A percentile compares a stretch with the other conserved stretches of the same genome.
These are phyloP conservation scores for Alternaria sp. DNA, from an alignment of 2,329 filamentous ascomycete species.

Conservation along the genomic window DNA sequence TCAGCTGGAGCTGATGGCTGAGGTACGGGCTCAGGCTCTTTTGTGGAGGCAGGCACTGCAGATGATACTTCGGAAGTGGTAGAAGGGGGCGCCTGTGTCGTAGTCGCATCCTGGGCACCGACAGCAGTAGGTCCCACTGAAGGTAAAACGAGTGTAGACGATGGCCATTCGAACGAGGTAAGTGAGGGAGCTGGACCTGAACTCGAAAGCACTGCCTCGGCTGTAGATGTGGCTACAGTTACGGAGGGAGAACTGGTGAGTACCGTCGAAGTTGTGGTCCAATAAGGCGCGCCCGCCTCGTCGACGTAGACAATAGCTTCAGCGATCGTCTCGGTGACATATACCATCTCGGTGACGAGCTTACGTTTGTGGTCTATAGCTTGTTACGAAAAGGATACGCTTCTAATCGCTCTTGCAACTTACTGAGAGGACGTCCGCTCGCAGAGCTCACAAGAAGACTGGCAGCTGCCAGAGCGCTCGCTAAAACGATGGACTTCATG, in stretches of 20 bases:
- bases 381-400: conserved; percentile 15
- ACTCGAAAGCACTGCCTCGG: background rate
- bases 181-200: conserved; percentile 5
- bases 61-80: background rate
- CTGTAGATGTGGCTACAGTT: conserved; percentile 20
- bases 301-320: conserved; percentile 46
- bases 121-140: conserved; percentile 18
- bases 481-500: conserved; percentile 58
- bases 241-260: conserved; percentile 11
- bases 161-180: background rate
- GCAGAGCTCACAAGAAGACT: conserved; percentile 54
- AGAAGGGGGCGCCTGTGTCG: conserved; percentile 11
- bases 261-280: conserved; percentile 31
- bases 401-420: conserved; percentile 8
- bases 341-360: conserved; percentile 43
- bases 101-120: conserved; percentile 5
- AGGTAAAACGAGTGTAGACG: conserved; percentile 15
- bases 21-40: conserved; percentile 4
- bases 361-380: conserved; percentile 41
- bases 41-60: conserved; percentile 2
- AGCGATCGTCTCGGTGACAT: conserved; percentile 41
- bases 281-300: conserved; percentile 37
- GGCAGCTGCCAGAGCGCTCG: conserved; percentile 42
- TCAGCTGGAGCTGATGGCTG: conserved; percentile 11
- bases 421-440: conserved; percentile 54